phyloP scores from a whole-genome alignment of 192 early-diverging fungal genomes.

The Mortierella claussenii region DNA sequence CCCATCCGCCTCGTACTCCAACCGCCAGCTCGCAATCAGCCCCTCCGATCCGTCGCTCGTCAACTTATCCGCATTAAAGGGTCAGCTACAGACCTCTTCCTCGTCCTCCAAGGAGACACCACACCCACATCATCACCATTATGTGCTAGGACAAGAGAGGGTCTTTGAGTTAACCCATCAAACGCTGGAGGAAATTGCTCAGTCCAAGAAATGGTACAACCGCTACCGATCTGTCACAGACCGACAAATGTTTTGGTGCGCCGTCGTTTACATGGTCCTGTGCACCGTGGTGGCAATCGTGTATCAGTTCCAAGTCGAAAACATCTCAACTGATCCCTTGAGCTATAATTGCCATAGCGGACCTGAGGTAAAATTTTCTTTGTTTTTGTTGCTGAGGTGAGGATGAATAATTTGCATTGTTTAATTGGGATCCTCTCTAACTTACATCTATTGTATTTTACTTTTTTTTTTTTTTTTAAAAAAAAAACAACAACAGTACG shows the following conservation, averaged over 20 bases:
- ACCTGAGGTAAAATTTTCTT: conserved; percentile 13
- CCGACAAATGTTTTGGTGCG: conserved; percentile 24
- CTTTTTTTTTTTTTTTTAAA: background rate
- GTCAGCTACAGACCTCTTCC: background rate
- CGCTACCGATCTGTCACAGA: conserved; percentile 33
- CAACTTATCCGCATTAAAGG: no score
- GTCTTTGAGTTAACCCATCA: conserved; percentile 15
- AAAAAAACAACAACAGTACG: no score
- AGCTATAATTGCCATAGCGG: conserved; percentile 22
- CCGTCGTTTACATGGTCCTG: conserved; percentile 10
- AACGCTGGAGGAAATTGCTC: conserved; percentile 10
- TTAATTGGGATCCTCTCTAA: background rate
- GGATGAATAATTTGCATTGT: no score
- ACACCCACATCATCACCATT: background rate
- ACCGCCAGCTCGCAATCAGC: no score
- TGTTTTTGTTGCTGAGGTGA: background rate
- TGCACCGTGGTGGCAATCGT: background rate
- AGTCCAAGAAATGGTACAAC: conserved; percentile 43
- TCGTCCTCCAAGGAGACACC: background rate
- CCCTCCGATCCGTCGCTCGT: no score
- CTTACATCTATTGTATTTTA: background rate
- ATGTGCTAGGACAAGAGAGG: background rate
- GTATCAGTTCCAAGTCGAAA: conserved; percentile 2
- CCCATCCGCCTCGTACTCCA: no score
- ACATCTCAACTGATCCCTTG: conserved; percentile 1